These are phyloP conservation scores for Ulmus americana DNA, from an alignment of 331 rosid genomes.

Conservation along the genomic window DNA sequence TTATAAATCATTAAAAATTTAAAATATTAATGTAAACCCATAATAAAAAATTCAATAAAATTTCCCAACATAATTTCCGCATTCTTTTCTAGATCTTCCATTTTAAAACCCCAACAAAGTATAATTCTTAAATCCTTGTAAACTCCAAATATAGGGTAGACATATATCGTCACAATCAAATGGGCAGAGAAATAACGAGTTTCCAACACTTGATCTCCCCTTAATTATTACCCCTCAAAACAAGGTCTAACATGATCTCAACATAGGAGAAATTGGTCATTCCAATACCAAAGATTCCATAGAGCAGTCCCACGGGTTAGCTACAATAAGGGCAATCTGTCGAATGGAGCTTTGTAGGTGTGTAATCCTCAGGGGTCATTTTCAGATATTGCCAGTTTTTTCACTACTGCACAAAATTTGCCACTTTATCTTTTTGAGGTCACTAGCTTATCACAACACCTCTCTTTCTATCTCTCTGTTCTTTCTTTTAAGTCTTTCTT, in stretches of 20 bases:
- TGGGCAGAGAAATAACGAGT: too few species aligned
- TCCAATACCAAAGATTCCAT: constrained; percentile 6
- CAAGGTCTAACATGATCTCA: not conserved
- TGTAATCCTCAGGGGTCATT: constrained; percentile 7
- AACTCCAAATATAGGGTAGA: too few species aligned
- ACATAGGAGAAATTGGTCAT: constrained; percentile 1
- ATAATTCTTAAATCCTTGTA: too few species aligned
- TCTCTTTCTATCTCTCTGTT: not conserved
- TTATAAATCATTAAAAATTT: too few species aligned
- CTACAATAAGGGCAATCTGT: constrained; percentile 17
- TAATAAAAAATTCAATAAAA: too few species aligned
- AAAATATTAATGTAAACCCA: too few species aligned
- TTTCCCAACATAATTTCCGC: too few species aligned
- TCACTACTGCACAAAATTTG: not conserved
- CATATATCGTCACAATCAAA: too few species aligned
- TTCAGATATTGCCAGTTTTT: not conserved
- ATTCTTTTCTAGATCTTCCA: too few species aligned
- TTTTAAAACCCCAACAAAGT: too few species aligned
- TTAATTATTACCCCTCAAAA: not conserved
- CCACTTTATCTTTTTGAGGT: constrained; percentile 7
- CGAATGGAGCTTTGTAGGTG: constrained; percentile 11
- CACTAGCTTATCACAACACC: not conserved
- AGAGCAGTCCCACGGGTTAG: constrained; percentile 18
- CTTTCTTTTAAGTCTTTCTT: not conserved
- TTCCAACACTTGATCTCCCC: too few species aligned